These are phyloP conservation scores for Zanthoxylum bungeanum DNA, from an alignment of 345 rosid species.

Conservation along the genomic window DNA sequence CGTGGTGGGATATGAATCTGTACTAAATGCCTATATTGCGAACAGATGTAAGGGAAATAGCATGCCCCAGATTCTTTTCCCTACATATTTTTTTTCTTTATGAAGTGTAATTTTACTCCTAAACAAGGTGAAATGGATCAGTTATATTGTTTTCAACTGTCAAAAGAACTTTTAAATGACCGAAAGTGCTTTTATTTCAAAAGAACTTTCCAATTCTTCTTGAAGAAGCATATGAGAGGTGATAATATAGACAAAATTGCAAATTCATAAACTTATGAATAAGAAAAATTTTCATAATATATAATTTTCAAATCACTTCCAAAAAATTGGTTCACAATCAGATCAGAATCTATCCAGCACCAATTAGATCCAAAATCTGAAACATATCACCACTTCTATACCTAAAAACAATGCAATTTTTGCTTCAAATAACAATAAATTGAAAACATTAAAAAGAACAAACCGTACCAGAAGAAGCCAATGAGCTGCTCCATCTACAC, in stretches of 20 bases:
- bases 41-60: background rate
- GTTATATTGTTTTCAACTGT: background rate
- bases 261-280: background rate
- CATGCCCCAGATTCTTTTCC: background rate
- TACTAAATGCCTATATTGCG: background rate
- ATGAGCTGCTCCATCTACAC: constrained; percentile 37
- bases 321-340: background rate
- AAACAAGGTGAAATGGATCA: no score
- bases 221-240: background rate
- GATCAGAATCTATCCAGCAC: background rate
- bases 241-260: background rate
- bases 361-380: background rate
- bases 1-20: background rate
- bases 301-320: background rate
- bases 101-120: background rate
- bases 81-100: background rate
- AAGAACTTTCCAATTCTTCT: background rate
- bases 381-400: background rate
- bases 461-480: constrained; percentile 50
- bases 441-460: background rate
- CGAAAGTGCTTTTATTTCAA: background rate
- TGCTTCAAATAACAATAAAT: background rate
- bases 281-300: background rate
- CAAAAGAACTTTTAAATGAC: background rate
- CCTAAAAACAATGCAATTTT: background rate